A percentile compares a stretch with the other conserved stretches of the same genome.
These are phyloP conservation scores for Tetracentron sinense DNA, from an alignment of 164 flowering plant genomes.

Conservation along the genomic window DNA sequence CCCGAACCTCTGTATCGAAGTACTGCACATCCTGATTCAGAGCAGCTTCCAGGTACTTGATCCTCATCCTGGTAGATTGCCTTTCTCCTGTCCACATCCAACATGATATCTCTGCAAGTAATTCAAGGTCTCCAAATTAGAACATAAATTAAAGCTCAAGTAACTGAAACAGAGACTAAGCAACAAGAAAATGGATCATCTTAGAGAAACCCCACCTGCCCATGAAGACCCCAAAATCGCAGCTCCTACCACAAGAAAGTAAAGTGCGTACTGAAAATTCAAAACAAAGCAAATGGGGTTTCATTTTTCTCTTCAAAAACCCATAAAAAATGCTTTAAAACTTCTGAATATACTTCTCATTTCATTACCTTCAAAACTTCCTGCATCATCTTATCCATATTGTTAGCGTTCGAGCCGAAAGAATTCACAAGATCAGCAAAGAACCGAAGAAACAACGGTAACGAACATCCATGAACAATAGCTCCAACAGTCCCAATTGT, in stretches of 20 bases:
- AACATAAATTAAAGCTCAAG: not conserved
- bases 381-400: constrained; percentile 85
- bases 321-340: not conserved
- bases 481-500: constrained; percentile 83
- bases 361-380: constrained; percentile 77
- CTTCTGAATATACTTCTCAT: not conserved
- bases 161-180: not conserved
- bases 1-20: constrained; percentile 88
- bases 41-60: constrained; percentile 87
- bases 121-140: constrained; percentile 8
- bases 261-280: constrained; percentile 81
- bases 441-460: constrained; percentile 91
- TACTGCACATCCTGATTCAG: constrained; percentile 87
- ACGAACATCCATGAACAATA: constrained; percentile 83
- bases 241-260: constrained; percentile 95
- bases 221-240: constrained; percentile 98
- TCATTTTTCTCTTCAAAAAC: not conserved
- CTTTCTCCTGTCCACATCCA: constrained; percentile 99
- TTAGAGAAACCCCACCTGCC: constrained; percentile 58
- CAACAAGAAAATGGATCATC: constrained; percentile 1
- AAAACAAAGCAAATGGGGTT: constrained; percentile 9
- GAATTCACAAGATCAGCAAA: constrained; percentile 99
- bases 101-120: constrained; percentile 82
- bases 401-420: constrained; percentile 76
- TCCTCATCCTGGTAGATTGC: constrained; percentile 92